Conservation (phyloP, 1,139 yeast species). For the Suhomyces kunorum region DNA sequence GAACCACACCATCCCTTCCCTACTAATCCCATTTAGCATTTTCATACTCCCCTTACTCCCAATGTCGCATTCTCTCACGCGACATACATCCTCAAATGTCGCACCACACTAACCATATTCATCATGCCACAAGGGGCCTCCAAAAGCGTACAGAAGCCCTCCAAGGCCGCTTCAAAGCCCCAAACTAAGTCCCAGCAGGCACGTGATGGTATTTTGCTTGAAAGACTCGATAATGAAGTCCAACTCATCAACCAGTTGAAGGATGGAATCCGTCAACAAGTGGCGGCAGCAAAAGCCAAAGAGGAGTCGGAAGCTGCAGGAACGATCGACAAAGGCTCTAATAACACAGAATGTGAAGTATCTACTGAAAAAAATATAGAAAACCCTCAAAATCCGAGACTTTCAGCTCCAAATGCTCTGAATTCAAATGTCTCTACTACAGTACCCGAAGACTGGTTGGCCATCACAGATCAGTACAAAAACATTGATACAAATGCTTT, state of each 20-base stretch:
- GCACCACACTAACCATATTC: neutral
- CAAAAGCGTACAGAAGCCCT: constrained; percentile 2
- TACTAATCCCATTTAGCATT: too few species aligned
- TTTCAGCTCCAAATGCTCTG: too few species aligned
- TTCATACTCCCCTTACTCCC: neutral
- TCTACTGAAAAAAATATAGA: too few species aligned
- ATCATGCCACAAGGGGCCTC: constrained; percentile 2
- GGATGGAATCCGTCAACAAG: constrained; percentile 14
- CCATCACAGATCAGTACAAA: constrained; percentile 36
- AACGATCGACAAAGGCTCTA: constrained; percentile 4
- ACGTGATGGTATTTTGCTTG: constrained; percentile 26
- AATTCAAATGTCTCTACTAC: neutral
- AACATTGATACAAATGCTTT: constrained; percentile 47
- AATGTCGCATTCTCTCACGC: neutral
- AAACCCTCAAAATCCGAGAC: too few species aligned
- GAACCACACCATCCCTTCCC: too few species aligned
- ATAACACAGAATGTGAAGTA: too few species aligned
- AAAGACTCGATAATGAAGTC: constrained; percentile 41
- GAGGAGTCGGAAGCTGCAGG: neutral
- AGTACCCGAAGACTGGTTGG: constrained; percentile 16
- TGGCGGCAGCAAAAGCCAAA: constrained; percentile 6
- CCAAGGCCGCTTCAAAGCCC: neutral
- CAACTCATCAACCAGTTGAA: constrained; percentile 33
- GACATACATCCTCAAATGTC: neutral
- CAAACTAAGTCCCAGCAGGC: neutral